Evolutionary conservation across 306 rosid species (phyloP).

Genomic region (Argentina anserina): DNA sequence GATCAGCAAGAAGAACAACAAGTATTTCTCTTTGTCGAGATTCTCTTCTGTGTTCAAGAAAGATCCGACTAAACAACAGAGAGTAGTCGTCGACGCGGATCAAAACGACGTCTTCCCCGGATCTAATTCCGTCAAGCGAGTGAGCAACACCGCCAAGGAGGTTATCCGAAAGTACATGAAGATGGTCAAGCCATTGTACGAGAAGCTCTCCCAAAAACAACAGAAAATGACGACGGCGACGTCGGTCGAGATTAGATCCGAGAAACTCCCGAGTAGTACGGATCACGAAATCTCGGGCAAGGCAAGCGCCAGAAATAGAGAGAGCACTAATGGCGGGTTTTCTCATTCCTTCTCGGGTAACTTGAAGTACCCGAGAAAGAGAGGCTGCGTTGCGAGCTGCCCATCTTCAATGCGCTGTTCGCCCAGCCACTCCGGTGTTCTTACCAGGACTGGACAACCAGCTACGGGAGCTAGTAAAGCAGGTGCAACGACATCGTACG

Average conservation of each 20-base stretch:
- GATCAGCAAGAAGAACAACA: conserved; percentile 40
- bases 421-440: conserved; percentile 78
- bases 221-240: neutral
- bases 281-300: neutral
- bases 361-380: conserved; percentile 61
- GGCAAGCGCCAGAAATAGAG: neutral
- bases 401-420: conserved; percentile 90
- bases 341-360: conserved; percentile 91
- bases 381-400: conserved; percentile 65
- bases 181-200: conserved; percentile 82
- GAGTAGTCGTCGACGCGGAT: conserved; percentile 16
- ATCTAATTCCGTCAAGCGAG: conserved; percentile 44
- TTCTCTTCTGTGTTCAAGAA: conserved; percentile 77
- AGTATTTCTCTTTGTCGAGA: conserved; percentile 68
- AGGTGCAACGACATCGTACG: neutral
- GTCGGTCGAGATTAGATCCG: neutral
- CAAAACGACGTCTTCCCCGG: conserved; percentile 17
- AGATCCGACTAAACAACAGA: conserved; percentile 19
- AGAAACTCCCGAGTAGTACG: neutral
- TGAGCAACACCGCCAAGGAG: conserved; percentile 63
- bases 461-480: conserved; percentile 19
- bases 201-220: conserved; percentile 58
- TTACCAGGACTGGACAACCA: conserved; percentile 28
- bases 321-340: conserved; percentile 14
- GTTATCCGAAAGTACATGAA: conserved; percentile 73